Evolutionary conservation across 2,329 filamentous ascomycete genomes (phyloP), one percentile per base, ranked within the genome.

Genomic region (Juglanconis oblonga): DNA sequence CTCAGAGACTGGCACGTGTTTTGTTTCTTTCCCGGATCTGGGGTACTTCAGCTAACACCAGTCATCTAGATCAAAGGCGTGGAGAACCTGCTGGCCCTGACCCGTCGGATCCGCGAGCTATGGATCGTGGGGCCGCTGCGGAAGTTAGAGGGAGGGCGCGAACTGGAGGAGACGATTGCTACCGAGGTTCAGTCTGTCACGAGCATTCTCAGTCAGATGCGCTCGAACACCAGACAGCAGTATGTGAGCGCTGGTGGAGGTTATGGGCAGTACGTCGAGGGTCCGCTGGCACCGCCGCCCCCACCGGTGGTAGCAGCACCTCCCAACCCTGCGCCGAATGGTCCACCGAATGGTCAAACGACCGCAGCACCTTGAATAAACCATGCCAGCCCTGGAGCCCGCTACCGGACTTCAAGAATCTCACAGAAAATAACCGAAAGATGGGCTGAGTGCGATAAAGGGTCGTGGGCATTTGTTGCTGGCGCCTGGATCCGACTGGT

Each of bases 71-170:
- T 77, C 58, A 70, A 73, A 61, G 74, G 75, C 8, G 64, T 75
- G 35, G 71, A 82, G 61, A 76, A 80, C 60, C 71, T 83, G 3
- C 72, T 81, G 4, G 67, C 71, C 33, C 70, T 83, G 11, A 81
- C 74, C 17, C 76, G 79, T 42, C 76, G 78, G 63, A 72, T 83
- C 59, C 80, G 81, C 64, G 75, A 79, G 57, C 71, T 82, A 31
- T 82, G 79, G 79, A 72, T 81, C 10, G 74, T 77, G 58, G 80
- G 81, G 2, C 75, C 79, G 1, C 69, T 82, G 31, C 73, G 74
- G 58, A 73, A 70, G 50, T 73, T 78, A 4, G 77, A 79, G 53
- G 76, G 76, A 42, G 74, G 76, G 55, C 70, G 67, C 49, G 71
- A 75, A 64, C 72, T 71, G 32, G 71, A 72, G 58, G 64, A 73